Evolutionary conservation across 1,284 basidiomycete genomes (phyloP), one percentile per base, ranked within the genome.

Genomic region (Somion occarium): DNA sequence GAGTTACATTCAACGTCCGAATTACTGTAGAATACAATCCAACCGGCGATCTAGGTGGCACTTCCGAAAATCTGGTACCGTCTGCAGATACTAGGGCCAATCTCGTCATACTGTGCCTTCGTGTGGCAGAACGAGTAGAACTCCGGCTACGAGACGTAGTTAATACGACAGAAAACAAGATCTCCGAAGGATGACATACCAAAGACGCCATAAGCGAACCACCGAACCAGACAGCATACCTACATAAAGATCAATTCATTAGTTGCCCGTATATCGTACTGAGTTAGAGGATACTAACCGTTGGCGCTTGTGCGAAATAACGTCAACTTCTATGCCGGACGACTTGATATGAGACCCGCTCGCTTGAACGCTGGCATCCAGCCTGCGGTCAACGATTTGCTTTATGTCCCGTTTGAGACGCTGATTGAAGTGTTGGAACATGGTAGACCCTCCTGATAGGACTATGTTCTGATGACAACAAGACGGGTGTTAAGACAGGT

Each of bases 111-210:
- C 64, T 98, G 93, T 15, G 91, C 92, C 70, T 97, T 96, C 56
- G 92, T 94, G 75, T 98, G 94, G 72, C 94, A 97, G 52, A 88
- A 96, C n/a, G 86, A 87, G 73, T 97, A 96, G 70, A 99, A 99
- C 67, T 98, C 95, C 59, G 95, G 94, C 84, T 96, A 61, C 22
- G 12, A 25, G 50, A n/a, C 51, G 22, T 49, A 45, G 56, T 59
- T 42, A 63, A 51, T 34, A 47, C 19, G 22, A 44, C 37, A 44
- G 24, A 25, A 24, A 49, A 37, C 25, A 54, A 50, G 20, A 24
- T 55, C 52, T 52, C 15, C 23, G 15, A 20, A 72, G 53, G n/a
- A 15, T 13, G 13, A 74, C 86, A 70, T 60, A 93, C 91, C 59
- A 95, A 78, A 49, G 91, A 93, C 12, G 94, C 95, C 62, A 98